A percentile compares a stretch with the other conserved stretches of the same genome.
Evolutionary conservation across 1,284 basidiomycete genomes (phyloP).

Genomic region (Xerocomus nothofagi): DNA sequence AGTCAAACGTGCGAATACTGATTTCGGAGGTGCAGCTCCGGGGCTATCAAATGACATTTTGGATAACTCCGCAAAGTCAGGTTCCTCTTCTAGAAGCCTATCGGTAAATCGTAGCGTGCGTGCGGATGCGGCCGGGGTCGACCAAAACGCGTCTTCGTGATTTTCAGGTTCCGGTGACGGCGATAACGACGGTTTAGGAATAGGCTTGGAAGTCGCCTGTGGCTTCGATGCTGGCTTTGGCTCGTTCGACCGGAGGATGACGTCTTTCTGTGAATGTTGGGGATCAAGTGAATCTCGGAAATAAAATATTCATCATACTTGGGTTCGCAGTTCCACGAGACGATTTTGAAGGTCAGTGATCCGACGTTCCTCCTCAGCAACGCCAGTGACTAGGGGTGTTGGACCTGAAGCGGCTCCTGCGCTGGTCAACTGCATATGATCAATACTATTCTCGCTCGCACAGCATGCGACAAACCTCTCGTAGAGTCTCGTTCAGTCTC

Average conservation of each 20-base stretch:
- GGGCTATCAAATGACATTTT: constrained; percentile 54
- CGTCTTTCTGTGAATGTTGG: constrained; percentile 43
- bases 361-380: constrained; percentile 56
- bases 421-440: constrained; percentile 23
- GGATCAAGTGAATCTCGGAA: constrained; percentile 1
- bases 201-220: constrained; percentile 12
- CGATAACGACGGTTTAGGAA: constrained; percentile 7
- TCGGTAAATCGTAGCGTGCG: constrained; percentile 61
- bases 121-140: constrained; percentile 52
- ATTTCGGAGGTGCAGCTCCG: constrained; percentile 33
- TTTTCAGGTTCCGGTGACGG: constrained; percentile 32
- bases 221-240: constrained; percentile 13
- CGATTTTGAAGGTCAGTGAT: constrained; percentile 55
- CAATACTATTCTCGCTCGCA: neutral
- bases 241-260: constrained; percentile 37
- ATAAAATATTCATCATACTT: constrained; percentile 34
- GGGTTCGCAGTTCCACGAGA: constrained; percentile 52
- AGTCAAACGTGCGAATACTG: constrained; percentile 30
- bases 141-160: constrained; percentile 60
- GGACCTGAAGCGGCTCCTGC: constrained; percentile 38
- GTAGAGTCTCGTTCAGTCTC: constrained; percentile 45
- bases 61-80: constrained; percentile 54
- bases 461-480: constrained; percentile 48
- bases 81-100: constrained; percentile 62
- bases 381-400: constrained; percentile 42